These are phyloP conservation scores for Talaromyces sp. DNA, from an alignment of 2,329 filamentous ascomycete genomes.

Conservation along the genomic window DNA sequence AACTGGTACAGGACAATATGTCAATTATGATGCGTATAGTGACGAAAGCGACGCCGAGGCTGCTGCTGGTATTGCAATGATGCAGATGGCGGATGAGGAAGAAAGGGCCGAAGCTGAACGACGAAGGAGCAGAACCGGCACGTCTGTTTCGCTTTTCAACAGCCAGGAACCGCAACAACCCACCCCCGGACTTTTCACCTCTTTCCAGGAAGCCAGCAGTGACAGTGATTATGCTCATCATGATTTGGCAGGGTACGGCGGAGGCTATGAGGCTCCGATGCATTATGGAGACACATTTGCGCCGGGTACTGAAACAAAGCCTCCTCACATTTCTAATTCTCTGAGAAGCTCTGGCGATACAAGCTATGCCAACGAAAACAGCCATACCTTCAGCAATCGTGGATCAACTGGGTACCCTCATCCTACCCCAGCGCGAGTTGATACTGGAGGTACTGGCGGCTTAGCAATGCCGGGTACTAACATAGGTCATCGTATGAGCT, in stretches of 20 bases:
- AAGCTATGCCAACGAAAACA: constrained; percentile 33
- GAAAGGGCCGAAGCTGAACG: constrained; percentile 54
- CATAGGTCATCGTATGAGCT: constrained; percentile 66
- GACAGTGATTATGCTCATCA: constrained; percentile 68
- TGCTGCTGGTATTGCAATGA: constrained; percentile 73
- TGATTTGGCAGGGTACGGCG: constrained; percentile 70
- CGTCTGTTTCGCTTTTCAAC: constrained; percentile 47
- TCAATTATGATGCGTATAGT: constrained; percentile 46
- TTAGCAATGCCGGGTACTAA: constrained; percentile 63
- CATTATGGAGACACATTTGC: constrained; percentile 53
- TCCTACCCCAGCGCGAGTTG: constrained; percentile 63
- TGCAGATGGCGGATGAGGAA: constrained; percentile 75
- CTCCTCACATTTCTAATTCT: neutral
- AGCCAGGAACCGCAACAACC: constrained; percentile 37
- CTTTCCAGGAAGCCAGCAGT: constrained; percentile 44
- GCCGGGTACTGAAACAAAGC: constrained; percentile 4
- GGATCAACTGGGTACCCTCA: constrained; percentile 50
- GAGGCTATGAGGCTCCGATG: constrained; percentile 61
- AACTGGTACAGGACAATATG: constrained; percentile 39
- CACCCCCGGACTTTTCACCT: constrained; percentile 19
- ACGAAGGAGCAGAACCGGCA: constrained; percentile 48
- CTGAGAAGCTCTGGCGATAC: constrained; percentile 5
- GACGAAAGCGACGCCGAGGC: constrained; percentile 88
- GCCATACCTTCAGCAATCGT: neutral
- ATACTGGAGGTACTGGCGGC: constrained; percentile 86